Base-by-base conservation (phyloP, 257 asterid genomes). In the Cordia subcordata region DNA sequence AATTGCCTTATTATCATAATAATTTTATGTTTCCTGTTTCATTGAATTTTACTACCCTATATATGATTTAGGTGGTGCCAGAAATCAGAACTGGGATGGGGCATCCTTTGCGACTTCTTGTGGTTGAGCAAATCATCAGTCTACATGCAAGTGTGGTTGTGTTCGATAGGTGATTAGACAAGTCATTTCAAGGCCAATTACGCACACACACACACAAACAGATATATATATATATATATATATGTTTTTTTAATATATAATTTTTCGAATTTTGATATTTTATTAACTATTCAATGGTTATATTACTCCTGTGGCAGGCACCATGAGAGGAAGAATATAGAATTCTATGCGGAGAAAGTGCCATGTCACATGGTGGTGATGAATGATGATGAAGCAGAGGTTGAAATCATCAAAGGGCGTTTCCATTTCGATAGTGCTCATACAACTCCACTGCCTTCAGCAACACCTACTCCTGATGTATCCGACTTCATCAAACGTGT, bases 31-130 rank as follows among this genome's bases (percentile, higher is more conserved):
- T 27, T 27, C 3, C 4, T 27, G 35, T 27, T 27, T 27, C 4
- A 27, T 27, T 27, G 35, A 27, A 1, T 27, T 27, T 27, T 60
- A 13, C 15, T 47, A n/a, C n/a, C n/a, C n/a, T 10, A 20, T 50
- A 38, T 67, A n/a, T n/a, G n/a, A n/a, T 71, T n/a, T 68, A 87
- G 92, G 94, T 85, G 57, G 81, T 67, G 22, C 78, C 87, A 0
- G 82, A 81, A 44, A 79, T 88, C 53, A 83, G 63, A 76, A 74
- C 87, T 11, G 85, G 65, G 66, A 88, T 79, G 88, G 94, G 96
- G 16, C 84, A 88, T 68, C 92, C 86, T 0, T 14, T 79, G 61
- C 74, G 70, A 45, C 72, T 67, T 11, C 75, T 75, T 0, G 92
- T 88, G 1, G 61, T 77, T 0, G 90, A 83, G 57, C 78, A 77